These are phyloP conservation scores for Teunomyces barrocoloradensis DNA, from an alignment of 805 yeast genomes.

Conservation along the genomic window DNA sequence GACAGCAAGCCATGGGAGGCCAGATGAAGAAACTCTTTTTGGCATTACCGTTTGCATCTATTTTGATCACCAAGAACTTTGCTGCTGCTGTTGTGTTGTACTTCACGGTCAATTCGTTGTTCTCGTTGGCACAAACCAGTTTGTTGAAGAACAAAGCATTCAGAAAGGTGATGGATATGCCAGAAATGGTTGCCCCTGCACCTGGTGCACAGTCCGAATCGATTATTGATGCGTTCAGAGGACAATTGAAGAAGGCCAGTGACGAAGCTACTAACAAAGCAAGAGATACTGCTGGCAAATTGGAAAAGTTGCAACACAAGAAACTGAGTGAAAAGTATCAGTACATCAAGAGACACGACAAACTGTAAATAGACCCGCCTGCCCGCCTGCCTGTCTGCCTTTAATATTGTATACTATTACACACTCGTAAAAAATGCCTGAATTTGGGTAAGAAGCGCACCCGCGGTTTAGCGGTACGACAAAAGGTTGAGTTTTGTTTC, in stretches of 20 bases:
- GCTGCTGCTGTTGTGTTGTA: conserved; percentile 84
- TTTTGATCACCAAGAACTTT: conserved; percentile 83
- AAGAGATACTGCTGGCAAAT: conserved; percentile 33
- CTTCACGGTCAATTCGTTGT: conserved; percentile 76
- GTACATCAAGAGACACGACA: conserved; percentile 38
- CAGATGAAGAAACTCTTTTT: conserved; percentile 63
- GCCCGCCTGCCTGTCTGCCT: neutral
- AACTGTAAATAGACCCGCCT: conserved; percentile 1
- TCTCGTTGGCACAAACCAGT: conserved; percentile 70
- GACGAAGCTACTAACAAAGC: conserved; percentile 33
- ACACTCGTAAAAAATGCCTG: neutral
- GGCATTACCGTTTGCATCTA: conserved; percentile 73
- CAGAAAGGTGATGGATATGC: conserved; percentile 56
- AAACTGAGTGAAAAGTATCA: conserved; percentile 16
- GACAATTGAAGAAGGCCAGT: conserved; percentile 29
- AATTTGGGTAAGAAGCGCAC: no score
- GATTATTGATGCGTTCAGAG: conserved; percentile 37
- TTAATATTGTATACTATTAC: neutral
- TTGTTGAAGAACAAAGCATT: conserved; percentile 58
- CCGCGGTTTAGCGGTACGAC: no score
- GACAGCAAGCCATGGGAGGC: conserved; percentile 58
- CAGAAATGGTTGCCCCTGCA: conserved; percentile 50
- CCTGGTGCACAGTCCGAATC: conserved; percentile 30
- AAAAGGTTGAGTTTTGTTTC: no score
- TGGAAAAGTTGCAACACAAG: conserved; percentile 22